Evolutionary conservation across 2,329 filamentous ascomycete genomes (phyloP), one percentile per base, ranked within the genome.

Genomic region (Pseudogymnoascus verrucosus): DNA sequence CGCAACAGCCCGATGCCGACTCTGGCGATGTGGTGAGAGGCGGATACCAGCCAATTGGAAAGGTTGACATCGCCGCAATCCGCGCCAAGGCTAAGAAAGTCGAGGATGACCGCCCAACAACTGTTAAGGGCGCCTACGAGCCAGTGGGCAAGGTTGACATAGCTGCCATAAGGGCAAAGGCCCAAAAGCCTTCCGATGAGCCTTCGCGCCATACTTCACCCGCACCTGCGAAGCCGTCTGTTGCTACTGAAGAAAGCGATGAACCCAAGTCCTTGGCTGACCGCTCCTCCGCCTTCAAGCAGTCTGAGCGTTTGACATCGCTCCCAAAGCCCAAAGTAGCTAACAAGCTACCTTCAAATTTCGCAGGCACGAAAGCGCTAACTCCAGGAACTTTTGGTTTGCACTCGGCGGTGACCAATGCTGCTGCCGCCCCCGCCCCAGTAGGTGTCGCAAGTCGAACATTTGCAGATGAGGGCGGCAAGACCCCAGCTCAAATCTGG

Each of bases 131-230:
- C 44, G 85, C 93, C 23, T 99, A 99, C 73, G 90, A 98, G 75
- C 95, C 95, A 1, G 82, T 98, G 19, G 95, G 95, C 57, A 98
- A 97, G 78, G 93, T 99, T 8, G 95, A 99, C 70, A 98, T 99
- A 76, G 91, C 91, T 47, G 93, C 93, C 21, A 97, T 99, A 72
- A 86, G 91, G 67, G 89, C 93, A 21, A 89, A 86, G 75, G 89
- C 91, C 5, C 90, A 95, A 75, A 89, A 85, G 67, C 84, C 84
- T 59, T 72, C 68, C 54, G 75, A 72, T 60, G 75, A 73, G 23
- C 68, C 73, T 14, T 64, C 73, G 59, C 71, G 72, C 21, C 70
- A 72, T 39, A 62, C 78, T 12, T 78, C 79, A n/a, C 76, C 79
- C 42, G 74, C 77, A 57, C 75, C 75, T 42, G 78, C 79, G 16